Conservation (phyloP, 495 filamentous ascomycete species). For the Mycothermus thermophilus region DNA sequence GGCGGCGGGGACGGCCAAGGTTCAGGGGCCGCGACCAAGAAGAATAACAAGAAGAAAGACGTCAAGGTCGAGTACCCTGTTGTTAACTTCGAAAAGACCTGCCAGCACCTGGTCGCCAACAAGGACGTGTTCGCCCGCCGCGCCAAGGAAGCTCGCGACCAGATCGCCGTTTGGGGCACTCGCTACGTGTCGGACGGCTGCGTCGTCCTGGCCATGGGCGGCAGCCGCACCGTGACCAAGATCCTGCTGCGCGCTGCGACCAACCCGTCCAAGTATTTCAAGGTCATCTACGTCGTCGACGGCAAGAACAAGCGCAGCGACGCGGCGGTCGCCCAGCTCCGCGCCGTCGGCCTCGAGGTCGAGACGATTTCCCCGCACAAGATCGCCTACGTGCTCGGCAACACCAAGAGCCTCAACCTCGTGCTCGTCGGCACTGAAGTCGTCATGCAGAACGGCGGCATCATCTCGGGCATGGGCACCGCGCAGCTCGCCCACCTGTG, state of each 20-base stretch:
- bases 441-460: constrained; percentile 84
- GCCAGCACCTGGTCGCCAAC: constrained; percentile 70
- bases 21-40: too few relatives aligned
- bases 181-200: constrained; percentile 62
- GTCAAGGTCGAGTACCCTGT: constrained; percentile 14
- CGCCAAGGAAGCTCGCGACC: constrained; percentile 71
- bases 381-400: constrained; percentile 68
- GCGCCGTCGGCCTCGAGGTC: constrained; percentile 63
- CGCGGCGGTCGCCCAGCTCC: constrained; percentile 50
- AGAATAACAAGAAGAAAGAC: constrained; percentile 1
- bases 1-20: too few relatives aligned
- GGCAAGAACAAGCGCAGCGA: constrained; percentile 30
- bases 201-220: constrained; percentile 76
- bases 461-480: constrained; percentile 81
- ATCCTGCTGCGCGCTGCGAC: constrained; percentile 62
- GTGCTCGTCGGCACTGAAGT: constrained; percentile 90
- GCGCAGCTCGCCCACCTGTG: constrained; percentile 78
- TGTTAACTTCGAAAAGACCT: constrained; percentile 66
- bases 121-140: constrained; percentile 70
- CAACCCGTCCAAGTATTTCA: constrained; percentile 44
- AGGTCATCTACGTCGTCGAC: constrained; percentile 73
- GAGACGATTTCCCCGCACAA: constrained; percentile 65
- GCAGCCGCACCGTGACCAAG: constrained; percentile 67
- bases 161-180: constrained; percentile 66
- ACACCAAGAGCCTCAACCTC: constrained; percentile 51